A percentile compares a stretch with the other conserved stretches of the same genome.
These are phyloP conservation scores for Fusarium poae DNA, from an alignment of 2,329 filamentous ascomycete species.

Conservation along the genomic window DNA sequence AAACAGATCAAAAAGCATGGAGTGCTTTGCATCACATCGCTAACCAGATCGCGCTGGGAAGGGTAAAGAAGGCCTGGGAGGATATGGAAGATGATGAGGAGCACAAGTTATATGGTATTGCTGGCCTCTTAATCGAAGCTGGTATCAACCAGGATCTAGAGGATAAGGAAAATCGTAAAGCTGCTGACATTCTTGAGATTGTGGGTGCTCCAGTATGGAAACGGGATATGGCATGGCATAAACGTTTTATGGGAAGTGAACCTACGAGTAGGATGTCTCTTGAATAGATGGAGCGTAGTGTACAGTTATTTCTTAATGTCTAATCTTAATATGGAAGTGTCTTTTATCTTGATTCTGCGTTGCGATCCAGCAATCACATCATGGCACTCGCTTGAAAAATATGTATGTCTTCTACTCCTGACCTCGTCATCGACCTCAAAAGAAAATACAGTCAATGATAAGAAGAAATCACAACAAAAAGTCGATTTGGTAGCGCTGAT, in stretches of 20 bases:
- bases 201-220: conserved; percentile 29
- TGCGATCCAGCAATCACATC: background rate
- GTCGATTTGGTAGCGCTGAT: background rate
- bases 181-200: conserved; percentile 4
- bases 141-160: conserved; percentile 18
- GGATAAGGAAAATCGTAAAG: conserved; percentile 14
- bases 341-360: background rate
- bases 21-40: conserved; percentile 22
- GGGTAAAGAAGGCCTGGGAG: conserved; percentile 11
- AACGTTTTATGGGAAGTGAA: background rate
- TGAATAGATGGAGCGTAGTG: background rate
- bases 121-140: background rate
- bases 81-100: background rate
- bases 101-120: conserved; percentile 7
- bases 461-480: background rate
- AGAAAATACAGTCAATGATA: background rate
- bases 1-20: conserved; percentile 12
- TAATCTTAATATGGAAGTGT: too few species aligned
- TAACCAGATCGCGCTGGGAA: conserved; percentile 15
- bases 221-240: background rate
- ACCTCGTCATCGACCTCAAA: background rate
- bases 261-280: background rate
- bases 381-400: background rate
- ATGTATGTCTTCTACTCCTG: background rate
- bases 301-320: background rate